These are phyloP conservation scores for Calonectria leucothoes DNA, from an alignment of 2,329 filamentous ascomycete genomes.

Conservation along the genomic window DNA sequence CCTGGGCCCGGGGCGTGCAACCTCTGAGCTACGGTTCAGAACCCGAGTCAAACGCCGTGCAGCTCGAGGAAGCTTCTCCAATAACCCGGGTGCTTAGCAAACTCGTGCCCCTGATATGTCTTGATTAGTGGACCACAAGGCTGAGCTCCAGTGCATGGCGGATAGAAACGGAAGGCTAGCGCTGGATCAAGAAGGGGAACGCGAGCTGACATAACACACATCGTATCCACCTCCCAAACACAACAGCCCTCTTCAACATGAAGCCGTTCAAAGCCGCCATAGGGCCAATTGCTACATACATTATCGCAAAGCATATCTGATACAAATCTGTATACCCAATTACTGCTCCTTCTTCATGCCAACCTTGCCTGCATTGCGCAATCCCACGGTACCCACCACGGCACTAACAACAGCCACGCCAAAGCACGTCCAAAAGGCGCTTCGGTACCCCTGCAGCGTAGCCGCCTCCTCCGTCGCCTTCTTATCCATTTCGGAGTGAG, in stretches of 20 bases:
- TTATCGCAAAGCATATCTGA: background rate
- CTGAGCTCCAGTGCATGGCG: background rate
- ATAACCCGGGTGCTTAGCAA: background rate
- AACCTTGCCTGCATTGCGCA: conserved; percentile 22
- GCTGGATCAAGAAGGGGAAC: background rate
- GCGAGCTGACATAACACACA: background rate
- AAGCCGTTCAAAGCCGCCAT: background rate
- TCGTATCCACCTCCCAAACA: background rate
- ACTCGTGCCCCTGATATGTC: background rate
- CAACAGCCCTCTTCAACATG: background rate
- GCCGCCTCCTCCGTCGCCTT: background rate
- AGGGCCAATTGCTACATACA: background rate
- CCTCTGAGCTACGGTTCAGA: background rate
- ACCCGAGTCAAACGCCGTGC: background rate
- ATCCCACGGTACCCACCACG: background rate
- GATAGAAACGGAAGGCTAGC: background rate
- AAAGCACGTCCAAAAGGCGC: conserved; percentile 20
- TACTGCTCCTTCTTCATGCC: conserved; percentile 19
- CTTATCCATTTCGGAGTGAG: conserved; percentile 12
- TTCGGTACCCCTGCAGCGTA: conserved; percentile 13
- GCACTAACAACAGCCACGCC: conserved; percentile 4
- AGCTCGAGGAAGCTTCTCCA: background rate
- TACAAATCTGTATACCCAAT: background rate
- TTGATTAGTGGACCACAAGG: conserved; percentile 1
- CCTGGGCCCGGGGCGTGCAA: background rate